A percentile compares a stretch with the other conserved stretches of the same genome.
These are phyloP conservation scores for Onygenales sp. DNA, from an alignment of 2,329 filamentous ascomycete species.

Conservation along the genomic window DNA sequence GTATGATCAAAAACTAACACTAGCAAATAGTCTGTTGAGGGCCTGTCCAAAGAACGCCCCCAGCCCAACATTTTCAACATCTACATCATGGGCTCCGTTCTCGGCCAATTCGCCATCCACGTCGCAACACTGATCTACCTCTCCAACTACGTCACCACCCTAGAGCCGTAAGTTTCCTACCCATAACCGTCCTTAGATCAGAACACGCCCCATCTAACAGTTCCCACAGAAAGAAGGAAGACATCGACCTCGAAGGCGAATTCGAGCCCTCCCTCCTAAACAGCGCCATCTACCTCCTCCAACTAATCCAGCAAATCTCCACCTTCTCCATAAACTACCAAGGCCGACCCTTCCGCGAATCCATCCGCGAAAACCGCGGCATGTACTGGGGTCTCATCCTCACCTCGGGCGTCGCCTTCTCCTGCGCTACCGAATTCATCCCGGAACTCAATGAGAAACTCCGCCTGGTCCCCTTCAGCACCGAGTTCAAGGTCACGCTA, in stretches of 20 bases:
- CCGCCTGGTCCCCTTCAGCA: slow-evolving; percentile 79
- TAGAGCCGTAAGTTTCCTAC: slow-evolving; percentile 62
- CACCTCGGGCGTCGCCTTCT: slow-evolving; percentile 83
- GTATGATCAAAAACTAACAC: not conserved
- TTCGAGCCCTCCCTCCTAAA: slow-evolving; percentile 91
- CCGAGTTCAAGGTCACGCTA: slow-evolving; percentile 82
- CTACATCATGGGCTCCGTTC: slow-evolving; percentile 95
- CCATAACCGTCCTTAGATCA: not conserved
- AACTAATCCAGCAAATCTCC: slow-evolving; percentile 97
- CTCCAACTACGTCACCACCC: slow-evolving; percentile 72
- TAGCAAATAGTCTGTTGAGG: slow-evolving; percentile 63
- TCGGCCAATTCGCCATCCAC: slow-evolving; percentile 94
- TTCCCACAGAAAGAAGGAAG: slow-evolving; percentile 39
- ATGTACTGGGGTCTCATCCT: slow-evolving; percentile 97
- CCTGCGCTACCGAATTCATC: slow-evolving; percentile 88
- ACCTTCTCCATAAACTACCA: slow-evolving; percentile 99
- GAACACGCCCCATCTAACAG: slow-evolving; percentile 16
- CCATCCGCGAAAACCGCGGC: slow-evolving; percentile 86
- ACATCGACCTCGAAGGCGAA: slow-evolving; percentile 87
- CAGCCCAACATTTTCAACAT: slow-evolving; percentile 99
- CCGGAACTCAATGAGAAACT: slow-evolving; percentile 92
- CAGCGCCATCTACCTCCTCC: slow-evolving; percentile 90
- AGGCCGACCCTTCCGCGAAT: slow-evolving; percentile 92
- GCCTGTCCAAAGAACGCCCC: slow-evolving; percentile 88
- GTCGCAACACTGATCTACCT: slow-evolving; percentile 92